Percentiles rank a stretch among this genome's conserved stretches.
phyloP scores from a whole-genome alignment of 495 filamentous ascomycete species.

The Penicillium lagena region DNA sequence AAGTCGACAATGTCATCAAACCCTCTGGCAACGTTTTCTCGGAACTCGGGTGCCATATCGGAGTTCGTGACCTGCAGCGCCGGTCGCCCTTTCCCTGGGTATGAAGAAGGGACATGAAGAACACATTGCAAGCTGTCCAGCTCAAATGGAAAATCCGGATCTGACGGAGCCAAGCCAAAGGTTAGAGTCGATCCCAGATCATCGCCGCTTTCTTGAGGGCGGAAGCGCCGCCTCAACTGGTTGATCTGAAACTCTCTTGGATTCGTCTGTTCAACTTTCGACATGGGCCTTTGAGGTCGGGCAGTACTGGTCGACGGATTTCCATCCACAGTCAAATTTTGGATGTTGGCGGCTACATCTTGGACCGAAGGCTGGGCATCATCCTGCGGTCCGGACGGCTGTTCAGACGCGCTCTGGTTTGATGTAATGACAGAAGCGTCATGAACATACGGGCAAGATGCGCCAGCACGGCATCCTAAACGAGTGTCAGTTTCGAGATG shows the following conservation, averaged over 20 bases:
- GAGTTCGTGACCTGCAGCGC: conserved; percentile 62
- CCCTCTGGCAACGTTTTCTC: conserved; percentile 73
- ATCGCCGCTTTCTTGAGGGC: conserved; percentile 49
- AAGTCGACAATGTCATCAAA: conserved; percentile 61
- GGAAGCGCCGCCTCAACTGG: conserved; percentile 68
- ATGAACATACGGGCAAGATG: conserved; percentile 36
- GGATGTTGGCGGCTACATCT: background rate
- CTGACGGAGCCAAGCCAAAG: conserved; percentile 69
- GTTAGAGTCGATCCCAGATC: conserved; percentile 48
- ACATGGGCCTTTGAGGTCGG: conserved; percentile 48
- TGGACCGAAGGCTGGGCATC: no score
- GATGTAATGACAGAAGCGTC: conserved; percentile 14
- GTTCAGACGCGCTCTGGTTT: conserved; percentile 1
- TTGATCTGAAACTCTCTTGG: conserved; percentile 70
- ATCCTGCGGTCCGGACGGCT: background rate
- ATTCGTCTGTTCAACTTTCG: conserved; percentile 57
- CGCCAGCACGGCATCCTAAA: conserved; percentile 36
- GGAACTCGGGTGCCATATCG: conserved; percentile 74
- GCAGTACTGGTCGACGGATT: conserved; percentile 5
- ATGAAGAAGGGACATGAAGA: conserved; percentile 59
- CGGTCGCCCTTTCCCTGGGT: conserved; percentile 50
- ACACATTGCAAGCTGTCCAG: conserved; percentile 65
- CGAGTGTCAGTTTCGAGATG: conserved; percentile 12
- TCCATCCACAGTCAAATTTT: conserved; percentile 2
- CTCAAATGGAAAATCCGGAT: conserved; percentile 82